phyloP scores from a whole-genome alignment of 2,329 filamentous ascomycete genomes.

The Colletotrichum spinosum region DNA sequence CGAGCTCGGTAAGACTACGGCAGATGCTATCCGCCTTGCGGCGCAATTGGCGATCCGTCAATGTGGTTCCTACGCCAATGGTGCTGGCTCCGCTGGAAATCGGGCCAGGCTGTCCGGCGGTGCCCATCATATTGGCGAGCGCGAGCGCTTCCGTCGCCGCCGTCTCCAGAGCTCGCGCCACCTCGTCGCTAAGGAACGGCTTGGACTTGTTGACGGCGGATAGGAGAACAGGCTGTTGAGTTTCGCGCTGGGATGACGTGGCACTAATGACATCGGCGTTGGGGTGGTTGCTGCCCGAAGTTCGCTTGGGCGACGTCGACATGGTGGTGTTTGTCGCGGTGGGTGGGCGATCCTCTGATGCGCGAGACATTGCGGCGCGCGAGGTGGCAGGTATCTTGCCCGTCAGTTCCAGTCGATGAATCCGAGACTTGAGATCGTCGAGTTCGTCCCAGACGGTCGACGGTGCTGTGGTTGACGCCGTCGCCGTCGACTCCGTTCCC shows the following conservation, averaged over 20 bases:
- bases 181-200: constrained; percentile 73
- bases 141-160: constrained; percentile 85
- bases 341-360: constrained; percentile 83
- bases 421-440: constrained; percentile 93
- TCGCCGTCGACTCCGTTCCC: constrained; percentile 86
- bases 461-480: constrained; percentile 86
- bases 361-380: constrained; percentile 79
- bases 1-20: constrained; percentile 91
- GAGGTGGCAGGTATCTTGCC: constrained; percentile 89
- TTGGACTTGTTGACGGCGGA: constrained; percentile 85
- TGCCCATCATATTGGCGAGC: constrained; percentile 82
- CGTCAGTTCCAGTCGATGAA: constrained; percentile 88
- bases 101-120: constrained; percentile 74
- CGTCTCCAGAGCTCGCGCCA: constrained; percentile 84
- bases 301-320: constrained; percentile 87
- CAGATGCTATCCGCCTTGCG: constrained; percentile 95
- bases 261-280: constrained; percentile 58
- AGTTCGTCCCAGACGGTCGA: constrained; percentile 98
- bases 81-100: constrained; percentile 75
- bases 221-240: constrained; percentile 79
- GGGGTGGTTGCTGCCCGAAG: constrained; percentile 60
- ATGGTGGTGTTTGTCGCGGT: constrained; percentile 95
- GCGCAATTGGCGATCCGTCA: constrained; percentile 85
- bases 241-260: constrained; percentile 62
- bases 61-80: constrained; percentile 63